Base-by-base conservation (phyloP, 2,329 filamentous ascomycete genomes). In the Byssochlamys sp. region DNA sequence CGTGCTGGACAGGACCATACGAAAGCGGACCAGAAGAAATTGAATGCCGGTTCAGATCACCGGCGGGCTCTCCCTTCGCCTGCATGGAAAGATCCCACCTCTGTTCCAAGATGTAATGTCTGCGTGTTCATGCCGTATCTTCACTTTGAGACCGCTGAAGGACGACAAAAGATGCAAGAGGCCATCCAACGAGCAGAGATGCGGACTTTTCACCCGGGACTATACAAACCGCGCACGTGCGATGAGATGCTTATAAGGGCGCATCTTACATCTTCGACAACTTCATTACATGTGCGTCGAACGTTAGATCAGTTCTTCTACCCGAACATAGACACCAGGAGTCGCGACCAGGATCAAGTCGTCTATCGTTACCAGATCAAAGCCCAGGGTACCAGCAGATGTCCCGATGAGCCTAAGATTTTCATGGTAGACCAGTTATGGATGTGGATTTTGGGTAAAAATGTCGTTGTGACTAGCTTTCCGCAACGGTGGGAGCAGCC, bases 351-450 rank as follows among this genome's bases (percentile, higher is more conserved):
- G 31, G 83, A 86, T 62, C 84, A 87, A 66, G 84, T 87, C 1
- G 83, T 87, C 0, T 85, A 82, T 65, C 77, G 84, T 10, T 86
- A 86, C 61, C 77, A 79, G 61, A 73, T 69, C 33, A 73, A 75
- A 49, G 65, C 65, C 5, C 65, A 67, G 7, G 70, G 66, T 6
- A 62, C 62, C 19, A 67, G 66, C 14, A 65, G 66, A 67, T 71
- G 70, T 1, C 61, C 56, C 2, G 61, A 59, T 2, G 80, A 84
- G 57, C 77, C 77, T 0, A 85, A 85, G 59, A 79, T 86, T 2
- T 85, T 85, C 66, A 86, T 86, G 84, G 84, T 87, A 0, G 84
- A 87, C 65, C 84, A 87, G 62, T 72, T 88, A 1, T 87, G 84
- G 84, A 79, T 87, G 66, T 86, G 83, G 81, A 76, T 85, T 2